Base-by-base conservation (phyloP, 2,329 filamentous ascomycete species). In the Xylariaceae sp. region DNA sequence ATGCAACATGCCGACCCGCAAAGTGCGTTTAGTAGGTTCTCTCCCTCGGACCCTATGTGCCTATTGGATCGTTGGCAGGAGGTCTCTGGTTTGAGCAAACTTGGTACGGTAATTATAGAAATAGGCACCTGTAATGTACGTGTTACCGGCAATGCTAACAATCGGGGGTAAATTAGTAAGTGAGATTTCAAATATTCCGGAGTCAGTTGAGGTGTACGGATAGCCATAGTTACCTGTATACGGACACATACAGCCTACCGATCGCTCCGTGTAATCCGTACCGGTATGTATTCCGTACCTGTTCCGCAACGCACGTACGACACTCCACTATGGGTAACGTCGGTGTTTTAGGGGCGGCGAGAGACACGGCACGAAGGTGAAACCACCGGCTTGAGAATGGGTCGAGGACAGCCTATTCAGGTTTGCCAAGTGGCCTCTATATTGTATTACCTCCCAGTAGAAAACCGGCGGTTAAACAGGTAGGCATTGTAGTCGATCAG, bases 331-430 rank as follows among this genome's bases (percentile, higher is more conserved):
- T 30, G 23, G 23, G 23, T 30, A 30, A 41, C 37, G 37, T 41
- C 9, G 37, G 37, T 41, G 13, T 53, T 55, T 57, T 58, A 57
- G 61, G 59, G 56, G 53, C 61, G 53, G 54, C 58, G 56, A 64
- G 56, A 63, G 55, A 56, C 60, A 61, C 61, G 61, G 63, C 61
- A 59, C 59, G 58, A 58, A 47, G 45, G 61, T 65, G 63, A 65
- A 65, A 65, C 63, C 60, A 53, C 61, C 58, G 60, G 62, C 58
- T 58, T 47, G 51, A 52, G 53, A 62, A 59, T 51, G 51, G 62
- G 47, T 30, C 53, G 55, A 56, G 58, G 60, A 15, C 48, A 55
- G 52, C 53, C 60, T 48, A 62, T 58, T 53, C 51, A 51, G 53
- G 30, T 53, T 48, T 18, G 47, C 23, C 30, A 56, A 50, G 6